Evolutionary conservation across 2,329 filamentous ascomycete species (phyloP).

Genomic region (Zasmidium citrigriseum): DNA sequence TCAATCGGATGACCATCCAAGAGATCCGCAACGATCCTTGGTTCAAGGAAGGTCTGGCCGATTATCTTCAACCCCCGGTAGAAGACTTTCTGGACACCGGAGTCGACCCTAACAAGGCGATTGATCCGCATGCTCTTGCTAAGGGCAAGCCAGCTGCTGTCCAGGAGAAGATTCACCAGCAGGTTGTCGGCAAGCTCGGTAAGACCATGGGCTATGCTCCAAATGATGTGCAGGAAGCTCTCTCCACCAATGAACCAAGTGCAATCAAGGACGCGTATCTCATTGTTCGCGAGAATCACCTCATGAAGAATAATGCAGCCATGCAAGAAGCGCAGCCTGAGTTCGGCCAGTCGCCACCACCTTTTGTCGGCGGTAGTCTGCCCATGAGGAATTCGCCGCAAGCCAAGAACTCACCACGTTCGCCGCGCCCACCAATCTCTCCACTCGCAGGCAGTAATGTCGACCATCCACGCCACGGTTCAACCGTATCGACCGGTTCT

Average conservation of each 20-base stretch:
- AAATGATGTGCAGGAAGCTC: slow-evolving; percentile 89
- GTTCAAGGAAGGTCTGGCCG: slow-evolving; percentile 84
- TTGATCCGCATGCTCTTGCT: slow-evolving; percentile 78
- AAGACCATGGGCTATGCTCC: slow-evolving; percentile 98
- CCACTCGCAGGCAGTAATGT: slow-evolving; percentile 22
- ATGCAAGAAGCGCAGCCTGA: slow-evolving; percentile 45
- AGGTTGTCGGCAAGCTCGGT: slow-evolving; percentile 92
- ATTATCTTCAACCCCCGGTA: slow-evolving; percentile 81
- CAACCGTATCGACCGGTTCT: slow-evolving; percentile 40
- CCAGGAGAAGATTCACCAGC: slow-evolving; percentile 86
- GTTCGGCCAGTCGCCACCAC: slow-evolving; percentile 42
- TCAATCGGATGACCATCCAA: slow-evolving; percentile 88
- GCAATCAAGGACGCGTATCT: slow-evolving; percentile 99
- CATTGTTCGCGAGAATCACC: slow-evolving; percentile 95
- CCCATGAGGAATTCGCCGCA: slow-evolving; percentile 7
- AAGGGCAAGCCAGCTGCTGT: slow-evolving; percentile 75
- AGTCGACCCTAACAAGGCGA: slow-evolving; percentile 89
- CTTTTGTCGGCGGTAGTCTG: slow-evolving; percentile 15
- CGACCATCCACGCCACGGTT: slow-evolving; percentile 47
- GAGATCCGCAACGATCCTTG: slow-evolving; percentile 92
- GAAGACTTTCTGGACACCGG: slow-evolving; percentile 94
- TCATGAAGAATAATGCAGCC: slow-evolving; percentile 87
- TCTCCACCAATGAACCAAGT: slow-evolving; percentile 89
- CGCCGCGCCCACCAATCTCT: slow-evolving; percentile 36
- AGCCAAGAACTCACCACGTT: slow-evolving; percentile 26